Evolutionary conservation across 2,329 filamentous ascomycete genomes (phyloP), one percentile per base, ranked within the genome.

Genomic region (Pyrenochaeta sp.): DNA sequence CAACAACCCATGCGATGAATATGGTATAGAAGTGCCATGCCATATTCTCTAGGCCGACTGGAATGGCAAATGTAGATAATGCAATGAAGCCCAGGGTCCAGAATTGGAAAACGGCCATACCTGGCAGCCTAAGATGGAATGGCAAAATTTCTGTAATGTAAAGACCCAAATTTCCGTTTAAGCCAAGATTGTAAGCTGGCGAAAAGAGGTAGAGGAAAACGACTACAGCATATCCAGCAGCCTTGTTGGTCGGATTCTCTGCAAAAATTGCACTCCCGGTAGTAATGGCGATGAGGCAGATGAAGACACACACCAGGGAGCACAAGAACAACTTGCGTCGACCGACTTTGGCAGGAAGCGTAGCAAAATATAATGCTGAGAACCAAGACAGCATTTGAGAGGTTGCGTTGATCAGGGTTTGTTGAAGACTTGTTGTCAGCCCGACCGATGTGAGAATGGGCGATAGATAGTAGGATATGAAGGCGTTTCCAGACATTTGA

Each of bases 41-140:
- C 51, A 84, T 83, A 42, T 77, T 81, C 12, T 71, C 65, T 57
- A 87, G 82, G n/a, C 84, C 82, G 20, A 85, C 79, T 0, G 84
- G 85, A 0, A 83, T 27, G 23, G 23, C 23, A 27, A 27, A 27
- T 27, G 23, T 27, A 27, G 23, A 27, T 9, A 27, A 27, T 27
- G 23, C 23, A 27, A 27, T 27, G 23, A 27, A 27, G 23, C 23
- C 23, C 9, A 27, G 23, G 23, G 23, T 27, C 23, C 23, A 27
- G 23, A 27, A 27, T 27, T 27, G 23, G 23, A 27, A 27, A 9
- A 27, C 23, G 9, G 23, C 23, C 23, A 52, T 17, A 15, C 54
- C 54, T 6, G 42, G 43, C 3, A 33, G 31, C 5, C 71, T 61
- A 3, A 73, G 58, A 11, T 51, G 51, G 55, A 65, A 75, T 1